Conservation (phyloP, 352 stramenopile genomes). For the Globisporangium alternatum region DNA sequence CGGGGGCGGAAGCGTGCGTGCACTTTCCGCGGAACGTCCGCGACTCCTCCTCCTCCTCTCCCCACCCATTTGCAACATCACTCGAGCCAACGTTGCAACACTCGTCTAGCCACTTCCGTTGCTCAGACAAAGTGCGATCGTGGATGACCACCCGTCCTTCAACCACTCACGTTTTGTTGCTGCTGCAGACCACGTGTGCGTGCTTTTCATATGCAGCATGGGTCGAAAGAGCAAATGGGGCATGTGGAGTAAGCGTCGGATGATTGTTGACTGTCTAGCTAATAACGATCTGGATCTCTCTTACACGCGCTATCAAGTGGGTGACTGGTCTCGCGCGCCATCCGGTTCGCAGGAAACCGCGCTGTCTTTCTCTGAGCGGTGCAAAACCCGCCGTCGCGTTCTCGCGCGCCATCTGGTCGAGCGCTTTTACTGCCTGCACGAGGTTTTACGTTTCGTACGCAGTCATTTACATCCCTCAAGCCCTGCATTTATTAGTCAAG, state of each 20-base stretch:
- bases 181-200: not conserved
- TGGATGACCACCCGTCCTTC: slow-evolving; percentile 4
- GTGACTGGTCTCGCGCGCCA: not conserved
- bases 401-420: not conserved
- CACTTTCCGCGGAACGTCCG: no score
- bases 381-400: slow-evolving; percentile 1
- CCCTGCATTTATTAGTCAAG: not conserved
- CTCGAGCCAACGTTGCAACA: no score
- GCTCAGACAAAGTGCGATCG: not conserved
- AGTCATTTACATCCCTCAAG: not conserved
- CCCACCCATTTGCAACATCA: no score
- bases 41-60: no score
- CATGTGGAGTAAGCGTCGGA: no score
- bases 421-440: not conserved
- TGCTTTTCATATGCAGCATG: not conserved
- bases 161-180: not conserved
- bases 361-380: not conserved
- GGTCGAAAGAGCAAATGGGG: no score
- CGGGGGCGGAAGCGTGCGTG: no score
- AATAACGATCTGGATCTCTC: not conserved
- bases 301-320: not conserved
- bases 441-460: not conserved
- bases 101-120: no score
- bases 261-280: not conserved
- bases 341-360: not conserved